Base-by-base conservation (phyloP, 441 rosid genomes). In the Eruca vesicaria region DNA sequence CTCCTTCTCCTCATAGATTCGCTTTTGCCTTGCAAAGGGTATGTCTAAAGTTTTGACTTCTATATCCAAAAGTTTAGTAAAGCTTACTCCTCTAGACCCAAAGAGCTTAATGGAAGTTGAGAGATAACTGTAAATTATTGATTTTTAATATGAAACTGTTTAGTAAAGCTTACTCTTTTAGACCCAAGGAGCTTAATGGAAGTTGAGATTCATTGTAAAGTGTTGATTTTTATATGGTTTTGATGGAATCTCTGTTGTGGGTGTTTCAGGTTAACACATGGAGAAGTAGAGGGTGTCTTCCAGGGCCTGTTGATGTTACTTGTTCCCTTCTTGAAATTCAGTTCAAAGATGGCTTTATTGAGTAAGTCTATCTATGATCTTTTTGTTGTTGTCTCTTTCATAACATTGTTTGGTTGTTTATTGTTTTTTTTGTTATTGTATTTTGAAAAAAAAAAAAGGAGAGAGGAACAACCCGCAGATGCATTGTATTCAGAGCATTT, bases 251-350 rank as follows among this genome's bases (percentile, higher is more conserved):
- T 53, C 8, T 66, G 12, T 15, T 75, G 14, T 62, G 63, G 29
- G 26, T 38, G 16, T 73, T 73, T 63, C 69, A 95, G 97, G 83
- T 93, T 78, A 82, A 82, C 1, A 90, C 97, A 9, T 96, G 98
- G 99, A 79, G 91, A 75, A 85, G 92, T 68, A 85, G 96, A 83
- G 99, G 97, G 45, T 88, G 87, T 69, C 80, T 96, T 59, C 97
- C 97, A 0, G 93, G 82, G 66, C 89, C 85, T 12, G 81, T 93
- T 28, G 98, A 96, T 82, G 97, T 90, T 19, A 91, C 98, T 4
- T 89, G 96, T 76, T 84, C 95, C 0, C 84, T 96, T 38, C 45
- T 96, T 74, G 97, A 87, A 77, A 89, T 87, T 80, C 97, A 87
- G 66, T 94, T 79, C 68, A 87, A 82, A 76, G 98, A 96, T 84